Conservation (phyloP, 306 rosid genomes). For the Senna tora region DNA sequence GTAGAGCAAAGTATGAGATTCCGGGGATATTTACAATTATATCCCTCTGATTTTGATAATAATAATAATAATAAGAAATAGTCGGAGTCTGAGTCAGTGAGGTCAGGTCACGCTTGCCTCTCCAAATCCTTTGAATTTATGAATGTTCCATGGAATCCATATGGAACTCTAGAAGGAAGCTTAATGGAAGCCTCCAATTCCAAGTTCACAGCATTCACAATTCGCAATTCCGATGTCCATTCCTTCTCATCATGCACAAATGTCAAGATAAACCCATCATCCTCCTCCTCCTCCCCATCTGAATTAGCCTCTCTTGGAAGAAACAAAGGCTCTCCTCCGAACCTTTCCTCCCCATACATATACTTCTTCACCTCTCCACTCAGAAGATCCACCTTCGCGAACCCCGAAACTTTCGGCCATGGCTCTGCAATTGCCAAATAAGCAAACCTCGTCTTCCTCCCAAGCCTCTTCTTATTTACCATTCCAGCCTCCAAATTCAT, state of each 20-base stretch:
- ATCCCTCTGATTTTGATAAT: constrained; percentile 64
- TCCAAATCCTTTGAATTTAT: constrained; percentile 59
- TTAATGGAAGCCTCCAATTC: constrained; percentile 70
- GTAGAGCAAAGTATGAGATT: constrained; percentile 49
- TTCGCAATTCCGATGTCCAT: constrained; percentile 71
- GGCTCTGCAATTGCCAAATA: constrained; percentile 89
- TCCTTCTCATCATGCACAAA: constrained; percentile 92
- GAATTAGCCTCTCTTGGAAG: constrained; percentile 54
- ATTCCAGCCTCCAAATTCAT: constrained; percentile 92
- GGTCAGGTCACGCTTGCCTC: constrained; percentile 61
- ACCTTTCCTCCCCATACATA: constrained; percentile 66
- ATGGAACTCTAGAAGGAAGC: constrained; percentile 90
- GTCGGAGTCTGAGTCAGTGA: too few species aligned
- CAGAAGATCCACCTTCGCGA: constrained; percentile 75
- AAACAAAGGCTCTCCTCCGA: constrained; percentile 93
- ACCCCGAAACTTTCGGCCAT: constrained; percentile 96
- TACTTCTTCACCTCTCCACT: constrained; percentile 60
- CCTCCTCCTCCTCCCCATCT: constrained; percentile 77
- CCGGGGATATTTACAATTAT: constrained; percentile 75
- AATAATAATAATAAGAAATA: not conserved
- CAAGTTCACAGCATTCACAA: constrained; percentile 71
- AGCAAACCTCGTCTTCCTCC: constrained; percentile 69
- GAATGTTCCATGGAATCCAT: constrained; percentile 96
- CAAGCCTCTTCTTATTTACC: constrained; percentile 83
- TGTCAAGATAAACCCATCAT: constrained; percentile 75